Percentiles rank a stretch among this genome's conserved stretches.
Conservation (phyloP, 176 grass and related monocot species). For the Oryza longistaminata region DNA sequence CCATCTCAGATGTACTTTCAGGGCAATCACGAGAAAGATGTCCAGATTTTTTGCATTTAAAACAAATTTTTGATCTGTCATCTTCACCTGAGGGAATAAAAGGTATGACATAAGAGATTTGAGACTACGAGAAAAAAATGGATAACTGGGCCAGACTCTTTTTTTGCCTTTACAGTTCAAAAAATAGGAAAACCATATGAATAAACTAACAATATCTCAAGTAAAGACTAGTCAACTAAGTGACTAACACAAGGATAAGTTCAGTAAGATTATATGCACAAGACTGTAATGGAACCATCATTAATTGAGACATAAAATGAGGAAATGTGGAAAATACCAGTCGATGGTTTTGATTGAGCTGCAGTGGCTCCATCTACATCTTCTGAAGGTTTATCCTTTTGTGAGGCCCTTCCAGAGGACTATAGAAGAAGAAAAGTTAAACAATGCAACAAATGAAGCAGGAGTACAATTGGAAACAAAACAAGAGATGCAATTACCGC, state of each 20-base stretch:
- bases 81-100: conserved; percentile 60
- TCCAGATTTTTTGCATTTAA: conserved; percentile 91
- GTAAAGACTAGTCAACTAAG: not conserved
- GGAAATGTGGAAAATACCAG: conserved; percentile 48
- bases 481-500: conserved; percentile 48
- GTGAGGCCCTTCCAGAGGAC: conserved; percentile 83
- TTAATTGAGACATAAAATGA: conserved; percentile 22
- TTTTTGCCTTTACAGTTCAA: conserved; percentile 2
- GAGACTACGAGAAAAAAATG: not conserved
- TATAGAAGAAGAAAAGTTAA: conserved; percentile 41
- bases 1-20: conserved; percentile 53
- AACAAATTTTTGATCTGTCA: conserved; percentile 75
- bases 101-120: not conserved
- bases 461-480: conserved; percentile 32
- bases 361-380: conserved; percentile 40
- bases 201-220: not conserved
- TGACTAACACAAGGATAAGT: conserved; percentile 1
- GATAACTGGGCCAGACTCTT: not conserved
- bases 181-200: not conserved
- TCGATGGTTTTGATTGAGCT: conserved; percentile 48
- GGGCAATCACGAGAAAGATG: conserved; percentile 95
- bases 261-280: not conserved
- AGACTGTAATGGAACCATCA: conserved; percentile 9
- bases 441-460: conserved; percentile 9
- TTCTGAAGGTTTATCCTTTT: conserved; percentile 69